Evolutionary conservation across 2,329 filamentous ascomycete species (phyloP).

Genomic region (Microsporum audouinii): DNA sequence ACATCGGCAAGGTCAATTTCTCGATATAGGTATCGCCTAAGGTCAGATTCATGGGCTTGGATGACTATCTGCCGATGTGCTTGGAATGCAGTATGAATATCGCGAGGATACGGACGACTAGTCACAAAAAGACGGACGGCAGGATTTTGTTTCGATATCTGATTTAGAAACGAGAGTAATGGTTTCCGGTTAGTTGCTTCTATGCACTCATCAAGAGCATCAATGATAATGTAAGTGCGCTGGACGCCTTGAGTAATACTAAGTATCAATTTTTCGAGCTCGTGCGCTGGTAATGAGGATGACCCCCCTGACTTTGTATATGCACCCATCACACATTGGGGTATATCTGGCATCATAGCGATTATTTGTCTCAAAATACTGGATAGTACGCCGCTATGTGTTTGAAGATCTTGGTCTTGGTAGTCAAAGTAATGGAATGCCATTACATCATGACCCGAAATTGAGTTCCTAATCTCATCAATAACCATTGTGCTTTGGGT

Average conservation of each 20-base stretch:
- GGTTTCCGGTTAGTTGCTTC: neutral
- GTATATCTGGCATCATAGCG: neutral
- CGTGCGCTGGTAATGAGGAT: neutral
- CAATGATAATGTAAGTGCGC: neutral
- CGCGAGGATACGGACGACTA: neutral
- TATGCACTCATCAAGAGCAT: neutral
- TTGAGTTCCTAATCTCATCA: neutral
- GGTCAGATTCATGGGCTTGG: neutral
- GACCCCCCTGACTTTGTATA: neutral
- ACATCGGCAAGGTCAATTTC: neutral
- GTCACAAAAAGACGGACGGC: slow-evolving; percentile 1
- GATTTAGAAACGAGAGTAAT: neutral
- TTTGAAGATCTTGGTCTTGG: neutral
- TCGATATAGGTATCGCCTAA: neutral
- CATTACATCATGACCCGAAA: neutral
- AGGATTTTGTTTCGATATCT: neutral
- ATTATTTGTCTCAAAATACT: slow-evolving; percentile 4
- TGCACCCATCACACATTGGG: neutral
- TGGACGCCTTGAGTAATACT: neutral
- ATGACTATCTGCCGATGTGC: neutral
- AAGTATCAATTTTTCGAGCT: neutral
- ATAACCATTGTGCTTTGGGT: neutral
- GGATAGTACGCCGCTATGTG: neutral
- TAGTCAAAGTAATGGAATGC: slow-evolving; percentile 3
- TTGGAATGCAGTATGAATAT: neutral